phyloP scores from a whole-genome alignment of 441 rosid genomes.

The Populus tomentosa region DNA sequence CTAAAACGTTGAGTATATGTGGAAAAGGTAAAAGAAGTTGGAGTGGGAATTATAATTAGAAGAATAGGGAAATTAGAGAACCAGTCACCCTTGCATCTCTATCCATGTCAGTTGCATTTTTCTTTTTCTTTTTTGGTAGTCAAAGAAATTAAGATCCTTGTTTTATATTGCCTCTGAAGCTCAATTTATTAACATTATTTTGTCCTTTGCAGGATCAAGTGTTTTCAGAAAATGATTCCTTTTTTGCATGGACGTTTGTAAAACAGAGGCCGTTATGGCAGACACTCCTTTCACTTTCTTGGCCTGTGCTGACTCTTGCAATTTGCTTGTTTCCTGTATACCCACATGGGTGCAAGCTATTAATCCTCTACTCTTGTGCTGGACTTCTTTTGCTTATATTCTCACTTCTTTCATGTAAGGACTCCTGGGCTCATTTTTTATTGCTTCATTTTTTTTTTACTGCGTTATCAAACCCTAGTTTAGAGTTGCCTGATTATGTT shows the following conservation, averaged over 20 bases:
- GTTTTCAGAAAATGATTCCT: too few relatives aligned
- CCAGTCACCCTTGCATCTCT: too few relatives aligned
- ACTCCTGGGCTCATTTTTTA: background rate
- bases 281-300: conserved; percentile 93
- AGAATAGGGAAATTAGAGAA: too few relatives aligned
- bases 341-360: conserved; percentile 84
- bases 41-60: too few relatives aligned
- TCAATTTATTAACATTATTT: too few relatives aligned
- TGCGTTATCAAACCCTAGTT: background rate
- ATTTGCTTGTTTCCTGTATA: conserved; percentile 94
- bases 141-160: too few relatives aligned
- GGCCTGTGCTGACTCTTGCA: conserved; percentile 97
- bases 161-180: too few relatives aligned
- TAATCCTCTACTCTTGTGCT: conserved; percentile 84
- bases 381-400: conserved; percentile 76
- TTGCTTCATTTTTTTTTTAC: background rate
- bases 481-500: background rate
- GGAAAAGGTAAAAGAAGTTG: too few relatives aligned
- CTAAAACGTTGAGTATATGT: too few relatives aligned
- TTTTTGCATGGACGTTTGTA: conserved; percentile 24
- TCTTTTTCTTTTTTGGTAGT: too few relatives aligned
- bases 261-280: conserved; percentile 92
- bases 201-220: too few relatives aligned
- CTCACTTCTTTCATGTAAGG: conserved; percentile 70
- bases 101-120: too few relatives aligned